Percentiles rank a stretch among this genome's conserved stretches.
These are phyloP conservation scores for Nemania serpens DNA, from an alignment of 2,329 filamentous ascomycete genomes.

Conservation along the genomic window DNA sequence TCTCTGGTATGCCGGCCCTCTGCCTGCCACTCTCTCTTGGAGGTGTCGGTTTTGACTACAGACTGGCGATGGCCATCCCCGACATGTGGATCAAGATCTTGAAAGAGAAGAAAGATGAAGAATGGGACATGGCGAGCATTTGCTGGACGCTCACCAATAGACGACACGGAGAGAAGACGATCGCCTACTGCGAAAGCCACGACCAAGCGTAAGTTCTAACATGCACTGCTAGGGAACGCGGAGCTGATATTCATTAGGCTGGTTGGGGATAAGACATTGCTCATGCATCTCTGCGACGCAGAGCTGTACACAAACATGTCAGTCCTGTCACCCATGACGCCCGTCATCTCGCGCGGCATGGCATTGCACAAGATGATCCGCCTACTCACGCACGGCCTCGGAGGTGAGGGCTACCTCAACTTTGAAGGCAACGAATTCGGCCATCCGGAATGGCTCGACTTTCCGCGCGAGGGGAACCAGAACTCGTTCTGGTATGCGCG, in stretches of 20 bases:
- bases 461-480: constrained; percentile 88
- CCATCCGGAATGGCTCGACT: constrained; percentile 98
- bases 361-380: constrained; percentile 97
- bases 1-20: constrained; percentile 97
- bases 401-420: constrained; percentile 96
- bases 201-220: constrained; percentile 82
- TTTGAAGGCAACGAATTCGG: constrained; percentile 99
- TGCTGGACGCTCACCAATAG: constrained; percentile 89
- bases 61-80: constrained; percentile 94
- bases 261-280: constrained; percentile 93
- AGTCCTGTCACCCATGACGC: constrained; percentile 77
- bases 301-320: constrained; percentile 99
- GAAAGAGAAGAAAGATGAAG: constrained; percentile 87
- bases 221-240: neutral
- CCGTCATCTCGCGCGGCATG: constrained; percentile 88
- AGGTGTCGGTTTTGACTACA: constrained; percentile 95
- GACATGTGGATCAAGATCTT: constrained; percentile 99
- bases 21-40: constrained; percentile 85
- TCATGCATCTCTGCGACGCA: constrained; percentile 98
- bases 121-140: constrained; percentile 89
- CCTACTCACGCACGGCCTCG: constrained; percentile 85
- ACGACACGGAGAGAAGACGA: constrained; percentile 95
- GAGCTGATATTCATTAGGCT: constrained; percentile 59
- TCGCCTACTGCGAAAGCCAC: constrained; percentile 95
- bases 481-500: constrained; percentile 96